These are phyloP conservation scores for Rhizoclosmatium sp. DNA, from an alignment of 192 early-diverging fungal species.

Conservation along the genomic window DNA sequence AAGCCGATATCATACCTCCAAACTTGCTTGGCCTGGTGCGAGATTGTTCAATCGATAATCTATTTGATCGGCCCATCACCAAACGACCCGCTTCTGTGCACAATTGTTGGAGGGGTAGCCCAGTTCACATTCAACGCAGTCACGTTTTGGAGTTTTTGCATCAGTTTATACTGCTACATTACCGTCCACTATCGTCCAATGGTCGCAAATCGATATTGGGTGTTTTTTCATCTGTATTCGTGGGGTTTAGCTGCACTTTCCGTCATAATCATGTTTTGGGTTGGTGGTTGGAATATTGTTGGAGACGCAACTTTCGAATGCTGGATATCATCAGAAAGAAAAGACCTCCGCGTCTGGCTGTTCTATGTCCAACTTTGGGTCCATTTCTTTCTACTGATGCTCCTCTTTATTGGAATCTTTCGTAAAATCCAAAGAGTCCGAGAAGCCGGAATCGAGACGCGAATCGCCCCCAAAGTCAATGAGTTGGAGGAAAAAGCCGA, in stretches of 20 bases:
- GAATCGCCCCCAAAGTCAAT: no score
- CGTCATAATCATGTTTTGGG: neutral
- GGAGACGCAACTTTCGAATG: slow-evolving; percentile 16
- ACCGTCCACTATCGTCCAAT: neutral
- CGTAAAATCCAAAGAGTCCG: no score
- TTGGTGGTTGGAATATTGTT: neutral
- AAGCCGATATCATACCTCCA: no score
- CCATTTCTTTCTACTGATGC: neutral
- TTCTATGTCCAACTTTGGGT: slow-evolving; percentile 11
- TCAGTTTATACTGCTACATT: neutral
- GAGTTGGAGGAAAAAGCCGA: no score
- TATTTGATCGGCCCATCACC: no score
- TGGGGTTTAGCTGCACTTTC: neutral
- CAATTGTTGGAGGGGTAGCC: neutral
- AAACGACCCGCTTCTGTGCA: no score
- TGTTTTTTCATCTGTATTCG: neutral
- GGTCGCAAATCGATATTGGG: neutral
- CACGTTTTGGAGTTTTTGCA: neutral
- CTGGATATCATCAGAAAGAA: slow-evolving; percentile 13
- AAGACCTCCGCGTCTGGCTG: neutral
- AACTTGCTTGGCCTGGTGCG: no score
- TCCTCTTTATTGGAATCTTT: neutral
- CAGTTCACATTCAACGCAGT: neutral
- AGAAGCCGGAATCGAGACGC: no score
- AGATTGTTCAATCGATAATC: no score